Conservation (phyloP, 306 rosid species). For the Lathyrus oleraceus region DNA sequence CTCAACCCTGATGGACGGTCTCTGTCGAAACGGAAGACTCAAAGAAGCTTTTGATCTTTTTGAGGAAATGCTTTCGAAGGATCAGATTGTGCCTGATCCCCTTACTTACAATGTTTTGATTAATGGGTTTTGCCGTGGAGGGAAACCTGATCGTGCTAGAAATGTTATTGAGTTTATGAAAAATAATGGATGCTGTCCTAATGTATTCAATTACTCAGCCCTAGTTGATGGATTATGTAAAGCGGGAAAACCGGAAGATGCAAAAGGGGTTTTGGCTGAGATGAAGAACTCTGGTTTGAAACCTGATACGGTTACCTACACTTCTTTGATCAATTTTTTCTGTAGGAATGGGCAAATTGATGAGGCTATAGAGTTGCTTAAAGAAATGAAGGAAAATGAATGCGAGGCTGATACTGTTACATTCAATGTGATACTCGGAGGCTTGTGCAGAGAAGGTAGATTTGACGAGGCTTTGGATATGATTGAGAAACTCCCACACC, state of each 20-base stretch:
- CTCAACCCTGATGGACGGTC: constrained; percentile 80
- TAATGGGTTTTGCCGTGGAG: constrained; percentile 68
- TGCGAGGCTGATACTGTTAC: constrained; percentile 69
- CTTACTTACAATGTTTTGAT: constrained; percentile 73
- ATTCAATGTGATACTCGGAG: constrained; percentile 75
- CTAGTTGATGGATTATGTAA: constrained; percentile 68
- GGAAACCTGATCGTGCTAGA: constrained; percentile 66
- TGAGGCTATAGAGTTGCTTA: constrained; percentile 65
- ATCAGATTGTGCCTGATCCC: constrained; percentile 67
- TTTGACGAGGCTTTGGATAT: constrained; percentile 68
- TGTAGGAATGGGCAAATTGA: constrained; percentile 56
- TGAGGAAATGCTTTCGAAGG: constrained; percentile 75
- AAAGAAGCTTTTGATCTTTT: constrained; percentile 79
- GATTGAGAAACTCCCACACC: constrained; percentile 68
- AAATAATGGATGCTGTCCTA: constrained; percentile 77
- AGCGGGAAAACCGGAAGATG: constrained; percentile 59
- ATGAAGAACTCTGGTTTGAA: constrained; percentile 62
- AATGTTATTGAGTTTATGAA: constrained; percentile 71
- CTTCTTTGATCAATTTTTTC: constrained; percentile 65
- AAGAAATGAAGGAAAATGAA: constrained; percentile 66
- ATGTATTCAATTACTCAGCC: constrained; percentile 67
- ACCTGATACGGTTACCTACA: constrained; percentile 68
- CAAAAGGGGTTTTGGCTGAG: constrained; percentile 57
- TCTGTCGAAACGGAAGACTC: constrained; percentile 67
- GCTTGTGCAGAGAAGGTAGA: constrained; percentile 68